A percentile compares a stretch with the other conserved stretches of the same genome.
Evolutionary conservation across 495 filamentous ascomycete genomes (phyloP).

Genomic region (Niebla homalea): DNA sequence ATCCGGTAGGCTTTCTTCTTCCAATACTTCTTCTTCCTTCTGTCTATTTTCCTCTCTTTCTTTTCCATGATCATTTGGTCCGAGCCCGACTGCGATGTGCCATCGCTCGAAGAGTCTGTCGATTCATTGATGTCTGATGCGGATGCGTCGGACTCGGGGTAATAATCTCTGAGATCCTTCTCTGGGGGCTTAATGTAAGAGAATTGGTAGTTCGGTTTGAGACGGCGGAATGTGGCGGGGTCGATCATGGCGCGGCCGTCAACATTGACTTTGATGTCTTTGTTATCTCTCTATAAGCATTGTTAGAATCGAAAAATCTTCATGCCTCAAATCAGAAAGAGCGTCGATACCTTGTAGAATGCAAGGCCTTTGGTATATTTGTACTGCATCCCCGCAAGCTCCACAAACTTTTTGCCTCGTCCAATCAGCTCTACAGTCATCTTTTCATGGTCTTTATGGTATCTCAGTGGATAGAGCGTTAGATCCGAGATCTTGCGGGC

Average conservation of each 20-base stretch:
- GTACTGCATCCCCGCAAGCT: constrained; percentile 72
- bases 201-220: constrained; percentile 81
- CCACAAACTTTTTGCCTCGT: constrained; percentile 75
- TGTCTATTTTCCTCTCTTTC: background rate
- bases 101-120: constrained; percentile 35
- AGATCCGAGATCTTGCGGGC: constrained; percentile 71
- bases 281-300: constrained; percentile 46
- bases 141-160: constrained; percentile 34
- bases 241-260: constrained; percentile 90
- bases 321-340: background rate
- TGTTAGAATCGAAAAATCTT: background rate
- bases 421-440: constrained; percentile 58
- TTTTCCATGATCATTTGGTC: background rate
- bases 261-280: constrained; percentile 71
- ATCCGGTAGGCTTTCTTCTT: background rate
- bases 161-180: constrained; percentile 46
- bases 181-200: constrained; percentile 67
- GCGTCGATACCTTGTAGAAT: constrained; percentile 45
- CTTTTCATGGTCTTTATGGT: constrained; percentile 60
- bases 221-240: constrained; percentile 69
- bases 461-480: constrained; percentile 65
- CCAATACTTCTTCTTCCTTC: background rate
- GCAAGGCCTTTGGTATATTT: constrained; percentile 69
- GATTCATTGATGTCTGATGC: constrained; percentile 12
- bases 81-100: constrained; percentile 17